These are phyloP conservation scores for Karstenula rhodostoma DNA, from an alignment of 2,329 filamentous ascomycete species.

Conservation along the genomic window DNA sequence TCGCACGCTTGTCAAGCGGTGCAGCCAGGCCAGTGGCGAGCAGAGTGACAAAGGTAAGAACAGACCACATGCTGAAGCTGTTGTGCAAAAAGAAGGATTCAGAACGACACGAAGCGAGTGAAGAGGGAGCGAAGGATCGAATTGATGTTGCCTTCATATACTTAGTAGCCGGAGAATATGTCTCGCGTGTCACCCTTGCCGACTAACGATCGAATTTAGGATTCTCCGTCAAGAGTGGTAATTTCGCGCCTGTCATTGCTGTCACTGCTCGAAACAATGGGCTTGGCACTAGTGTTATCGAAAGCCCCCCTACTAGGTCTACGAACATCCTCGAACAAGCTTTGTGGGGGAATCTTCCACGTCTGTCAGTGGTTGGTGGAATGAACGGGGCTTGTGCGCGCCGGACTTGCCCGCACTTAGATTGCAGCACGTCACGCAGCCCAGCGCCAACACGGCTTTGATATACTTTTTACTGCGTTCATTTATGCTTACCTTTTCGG, in stretches of 20 bases:
- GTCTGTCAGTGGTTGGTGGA: slow-evolving; percentile 16
- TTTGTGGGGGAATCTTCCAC: neutral
- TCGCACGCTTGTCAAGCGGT: slow-evolving; percentile 34
- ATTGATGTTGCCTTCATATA: neutral
- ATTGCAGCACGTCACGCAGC: slow-evolving; percentile 2
- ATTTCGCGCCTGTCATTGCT: slow-evolving; percentile 18
- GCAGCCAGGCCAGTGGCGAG: slow-evolving; percentile 33
- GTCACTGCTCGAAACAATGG: neutral
- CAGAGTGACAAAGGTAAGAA: slow-evolving; percentile 30
- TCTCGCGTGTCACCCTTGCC: neutral
- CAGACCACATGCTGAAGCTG: slow-evolving; percentile 17
- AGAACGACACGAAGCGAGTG: slow-evolving; percentile 7
- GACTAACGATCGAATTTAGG: neutral
- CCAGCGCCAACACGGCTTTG: neutral
- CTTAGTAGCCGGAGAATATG: slow-evolving; percentile 3
- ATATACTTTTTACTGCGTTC: neutral
- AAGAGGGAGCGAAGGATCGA: neutral
- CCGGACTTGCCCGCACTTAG: neutral
- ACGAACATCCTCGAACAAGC: slow-evolving; percentile 9
- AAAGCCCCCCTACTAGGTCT: neutral
- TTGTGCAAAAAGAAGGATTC: neutral
- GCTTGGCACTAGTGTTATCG: slow-evolving; percentile 3
- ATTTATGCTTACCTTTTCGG: neutral
- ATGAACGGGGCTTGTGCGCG: slow-evolving; percentile 4
- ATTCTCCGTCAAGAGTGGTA: slow-evolving; percentile 6